phyloP scores from a whole-genome alignment of 768 basidiomycete species.

The Leccinum ochraceum region DNA sequence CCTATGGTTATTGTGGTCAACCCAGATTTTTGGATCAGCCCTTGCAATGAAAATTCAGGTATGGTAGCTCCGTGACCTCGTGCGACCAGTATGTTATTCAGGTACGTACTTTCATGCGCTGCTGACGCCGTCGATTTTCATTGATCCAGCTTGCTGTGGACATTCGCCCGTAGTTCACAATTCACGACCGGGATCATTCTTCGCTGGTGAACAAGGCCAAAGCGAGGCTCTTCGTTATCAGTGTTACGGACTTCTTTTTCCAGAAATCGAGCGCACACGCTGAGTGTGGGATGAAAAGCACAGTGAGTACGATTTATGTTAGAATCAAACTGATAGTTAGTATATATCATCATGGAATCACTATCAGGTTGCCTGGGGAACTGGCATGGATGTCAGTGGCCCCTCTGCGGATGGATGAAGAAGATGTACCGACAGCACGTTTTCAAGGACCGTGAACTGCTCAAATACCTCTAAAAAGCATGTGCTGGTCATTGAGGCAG shows the following conservation, averaged over 20 bases:
- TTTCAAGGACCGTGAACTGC: conserved; percentile 74
- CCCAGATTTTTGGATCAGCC: conserved; percentile 76
- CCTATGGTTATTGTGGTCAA: conserved; percentile 87
- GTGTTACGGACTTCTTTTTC: conserved; percentile 88
- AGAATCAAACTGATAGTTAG: not conserved
- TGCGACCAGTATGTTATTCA: conserved; percentile 65
- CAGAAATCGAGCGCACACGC: conserved; percentile 72
- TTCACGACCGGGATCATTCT: conserved; percentile 84
- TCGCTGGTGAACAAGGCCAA: conserved; percentile 71
- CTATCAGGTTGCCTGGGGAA: conserved; percentile 6
- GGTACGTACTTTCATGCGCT: not conserved
- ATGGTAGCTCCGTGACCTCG: conserved; percentile 88
- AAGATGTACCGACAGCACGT: conserved; percentile 82
- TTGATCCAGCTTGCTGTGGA: conserved; percentile 84
- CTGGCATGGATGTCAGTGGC: conserved; percentile 36
- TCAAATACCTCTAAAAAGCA: conserved; percentile 73
- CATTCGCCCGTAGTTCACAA: conserved; percentile 92
- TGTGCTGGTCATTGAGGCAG: too few species aligned
- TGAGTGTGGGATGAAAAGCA: conserved; percentile 60
- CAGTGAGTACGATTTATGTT: conserved; percentile 36
- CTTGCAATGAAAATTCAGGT: conserved; percentile 86
- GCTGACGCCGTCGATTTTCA: not conserved
- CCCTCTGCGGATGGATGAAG: too few species aligned
- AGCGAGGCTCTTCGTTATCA: conserved; percentile 64
- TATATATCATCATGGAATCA: not conserved